Evolutionary conservation across 495 filamentous ascomycete genomes (phyloP).

Genomic region (Penicillium pancosmium): DNA sequence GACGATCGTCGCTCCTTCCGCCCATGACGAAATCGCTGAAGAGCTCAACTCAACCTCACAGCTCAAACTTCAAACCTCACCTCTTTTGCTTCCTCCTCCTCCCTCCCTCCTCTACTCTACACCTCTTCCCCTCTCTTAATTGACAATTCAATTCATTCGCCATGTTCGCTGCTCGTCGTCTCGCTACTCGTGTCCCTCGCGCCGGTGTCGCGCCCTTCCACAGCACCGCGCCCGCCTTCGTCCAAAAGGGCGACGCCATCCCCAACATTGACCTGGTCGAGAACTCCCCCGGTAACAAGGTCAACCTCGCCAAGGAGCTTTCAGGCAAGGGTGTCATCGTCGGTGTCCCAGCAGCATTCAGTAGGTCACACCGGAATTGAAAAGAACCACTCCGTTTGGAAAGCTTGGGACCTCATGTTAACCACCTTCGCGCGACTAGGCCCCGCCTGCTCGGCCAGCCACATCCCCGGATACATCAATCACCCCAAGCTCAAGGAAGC

Average conservation of each 20-base stretch:
- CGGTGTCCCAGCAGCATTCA: conserved; percentile 90
- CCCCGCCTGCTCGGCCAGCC: conserved; percentile 75
- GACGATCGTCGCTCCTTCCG: conserved; percentile 4
- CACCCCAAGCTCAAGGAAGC: conserved; percentile 72
- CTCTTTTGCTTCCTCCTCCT: background rate
- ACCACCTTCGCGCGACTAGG: conserved; percentile 32
- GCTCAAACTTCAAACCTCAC: conserved; percentile 6
- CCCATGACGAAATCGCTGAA: conserved; percentile 4
- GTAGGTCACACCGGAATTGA: conserved; percentile 41
- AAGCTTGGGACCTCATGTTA: conserved; percentile 4
- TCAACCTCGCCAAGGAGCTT: conserved; percentile 80
- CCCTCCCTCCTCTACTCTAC: conserved; percentile 1
- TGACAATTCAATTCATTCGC: conserved; percentile 11
- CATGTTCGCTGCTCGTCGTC: conserved; percentile 50
- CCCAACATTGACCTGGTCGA: conserved; percentile 62
- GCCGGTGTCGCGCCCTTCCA: conserved; percentile 50
- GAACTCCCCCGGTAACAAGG: conserved; percentile 73
- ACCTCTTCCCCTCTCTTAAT: background rate
- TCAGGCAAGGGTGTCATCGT: conserved; percentile 76
- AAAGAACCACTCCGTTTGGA: conserved; percentile 1
- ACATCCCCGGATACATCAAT: conserved; percentile 82
- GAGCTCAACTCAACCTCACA: background rate
- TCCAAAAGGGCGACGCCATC: conserved; percentile 63
- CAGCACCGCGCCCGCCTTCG: conserved; percentile 56
- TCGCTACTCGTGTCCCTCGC: conserved; percentile 40